Percentiles rank a stretch among this genome's conserved stretches.
Conservation (phyloP, 495 filamentous ascomycete genomes). For the Niebla homalea region DNA sequence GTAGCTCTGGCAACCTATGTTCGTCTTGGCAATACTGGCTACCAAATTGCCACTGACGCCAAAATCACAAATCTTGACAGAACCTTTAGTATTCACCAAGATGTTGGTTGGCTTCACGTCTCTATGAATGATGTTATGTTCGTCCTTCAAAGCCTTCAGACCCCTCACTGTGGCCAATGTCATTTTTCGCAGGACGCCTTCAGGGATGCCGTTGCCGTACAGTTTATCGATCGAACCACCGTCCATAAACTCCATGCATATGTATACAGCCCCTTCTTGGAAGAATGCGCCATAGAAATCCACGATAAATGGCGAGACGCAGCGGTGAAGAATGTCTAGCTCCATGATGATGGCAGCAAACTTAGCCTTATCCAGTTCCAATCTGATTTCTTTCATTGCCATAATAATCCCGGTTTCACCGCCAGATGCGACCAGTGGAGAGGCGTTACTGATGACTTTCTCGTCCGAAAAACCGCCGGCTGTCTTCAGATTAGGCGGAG, state of each 20-base stretch:
- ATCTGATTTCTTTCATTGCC: slow-evolving; percentile 99
- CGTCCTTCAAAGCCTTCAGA: slow-evolving; percentile 85
- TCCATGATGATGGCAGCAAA: slow-evolving; percentile 98
- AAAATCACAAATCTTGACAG: slow-evolving; percentile 98
- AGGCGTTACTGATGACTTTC: slow-evolving; percentile 12
- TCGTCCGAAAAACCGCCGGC: slow-evolving; percentile 16
- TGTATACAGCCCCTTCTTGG: slow-evolving; percentile 97
- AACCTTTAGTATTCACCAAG: slow-evolving; percentile 73
- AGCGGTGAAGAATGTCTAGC: slow-evolving; percentile 89
- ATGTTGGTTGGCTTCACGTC: slow-evolving; percentile 99
- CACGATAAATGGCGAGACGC: slow-evolving; percentile 87
- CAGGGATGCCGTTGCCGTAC: slow-evolving; percentile 86
- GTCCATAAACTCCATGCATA: slow-evolving; percentile 99
- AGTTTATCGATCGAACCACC: slow-evolving; percentile 97
- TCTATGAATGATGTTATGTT: slow-evolving; percentile 98
- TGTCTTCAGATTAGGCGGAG: slow-evolving; percentile 8
- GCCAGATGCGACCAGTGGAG: slow-evolving; percentile 11
- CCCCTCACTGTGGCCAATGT: slow-evolving; percentile 84
- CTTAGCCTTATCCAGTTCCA: slow-evolving; percentile 92
- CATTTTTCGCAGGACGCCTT: slow-evolving; percentile 79
- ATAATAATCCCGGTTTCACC: slow-evolving; percentile 62
- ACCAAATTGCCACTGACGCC: slow-evolving; percentile 95
- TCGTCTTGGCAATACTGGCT: slow-evolving; percentile 94
- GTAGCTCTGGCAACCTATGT: slow-evolving; percentile 98
- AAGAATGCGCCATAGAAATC: slow-evolving; percentile 99